Evolutionary conservation across 148 eudicot species (phyloP).

Genomic region (Tetragonia tetragonoides): DNA sequence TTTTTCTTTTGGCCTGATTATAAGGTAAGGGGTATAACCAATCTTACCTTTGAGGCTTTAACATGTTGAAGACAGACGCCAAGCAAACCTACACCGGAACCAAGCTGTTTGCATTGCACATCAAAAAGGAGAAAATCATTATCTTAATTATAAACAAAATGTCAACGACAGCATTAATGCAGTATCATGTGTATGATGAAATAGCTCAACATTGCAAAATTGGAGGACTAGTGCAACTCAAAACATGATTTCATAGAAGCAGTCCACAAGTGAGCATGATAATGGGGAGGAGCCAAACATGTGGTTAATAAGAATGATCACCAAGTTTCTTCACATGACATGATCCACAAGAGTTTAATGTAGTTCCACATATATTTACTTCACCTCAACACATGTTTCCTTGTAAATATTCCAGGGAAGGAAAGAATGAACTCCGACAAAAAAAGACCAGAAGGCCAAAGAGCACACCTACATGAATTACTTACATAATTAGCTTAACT

Average conservation of each 20-base stretch:
- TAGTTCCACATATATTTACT: conserved; percentile 8
- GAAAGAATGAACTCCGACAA: conserved; percentile 93
- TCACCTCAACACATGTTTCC: conserved; percentile 88
- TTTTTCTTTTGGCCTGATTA: background rate
- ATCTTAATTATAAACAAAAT: background rate
- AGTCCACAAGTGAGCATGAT: background rate
- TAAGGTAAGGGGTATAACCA: conserved; percentile 3
- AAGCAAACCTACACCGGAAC: conserved; percentile 92
- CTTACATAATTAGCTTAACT: conserved; percentile 12
- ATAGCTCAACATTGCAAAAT: background rate
- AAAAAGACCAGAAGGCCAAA: conserved; percentile 96
- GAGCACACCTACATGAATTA: conserved; percentile 59
- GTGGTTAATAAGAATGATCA: background rate
- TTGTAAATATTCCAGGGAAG: conserved; percentile 59
- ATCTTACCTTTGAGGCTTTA: conserved; percentile 66
- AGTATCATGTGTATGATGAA: background rate
- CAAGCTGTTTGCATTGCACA: conserved; percentile 54
- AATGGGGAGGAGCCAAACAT: no score
- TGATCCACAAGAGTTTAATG: background rate
- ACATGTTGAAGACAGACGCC: conserved; percentile 76
- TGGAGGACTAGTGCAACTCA: background rate
- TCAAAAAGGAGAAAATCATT: conserved; percentile 2
- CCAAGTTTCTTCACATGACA: background rate
- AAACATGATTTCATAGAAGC: background rate
- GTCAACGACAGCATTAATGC: background rate